Conservation (phyloP, 2,329 filamentous ascomycete species). For the Sarocladiaceae sp. region DNA sequence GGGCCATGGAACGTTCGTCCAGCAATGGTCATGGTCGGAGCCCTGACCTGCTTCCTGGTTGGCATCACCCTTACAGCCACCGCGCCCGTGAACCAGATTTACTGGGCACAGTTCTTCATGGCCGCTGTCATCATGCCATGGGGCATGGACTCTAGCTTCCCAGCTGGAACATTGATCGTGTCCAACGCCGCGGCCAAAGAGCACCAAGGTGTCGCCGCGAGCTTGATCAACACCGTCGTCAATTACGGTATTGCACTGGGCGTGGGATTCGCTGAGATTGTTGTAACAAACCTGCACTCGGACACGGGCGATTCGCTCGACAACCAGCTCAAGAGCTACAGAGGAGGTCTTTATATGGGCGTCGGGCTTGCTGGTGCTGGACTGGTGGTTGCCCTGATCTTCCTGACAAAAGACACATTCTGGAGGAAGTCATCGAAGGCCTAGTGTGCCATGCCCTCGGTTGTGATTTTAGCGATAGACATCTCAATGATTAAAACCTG, state of each 20-base stretch:
- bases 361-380: constrained; percentile 29
- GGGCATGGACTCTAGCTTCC: constrained; percentile 65
- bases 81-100: constrained; percentile 50
- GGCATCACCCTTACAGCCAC: constrained; percentile 40
- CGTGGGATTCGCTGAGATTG: constrained; percentile 61
- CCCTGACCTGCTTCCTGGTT: constrained; percentile 37
- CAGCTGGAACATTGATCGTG: constrained; percentile 57
- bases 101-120: constrained; percentile 62
- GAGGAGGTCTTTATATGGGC: constrained; percentile 36
- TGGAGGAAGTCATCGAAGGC: neutral
- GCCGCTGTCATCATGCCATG: constrained; percentile 54
- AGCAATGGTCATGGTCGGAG: constrained; percentile 37
- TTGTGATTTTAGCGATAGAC: too few relatives aligned
- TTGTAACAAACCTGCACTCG: constrained; percentile 41
- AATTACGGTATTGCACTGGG: constrained; percentile 67
- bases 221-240: constrained; percentile 59
- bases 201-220: constrained; percentile 44
- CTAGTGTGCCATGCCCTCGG: too few relatives aligned
- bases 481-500: neutral
- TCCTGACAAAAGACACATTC: constrained; percentile 12
- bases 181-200: constrained; percentile 44
- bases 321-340: constrained; percentile 26
- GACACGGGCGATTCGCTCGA: constrained; percentile 19
- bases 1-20: constrained; percentile 30
- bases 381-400: constrained; percentile 12